Conservation (phyloP, 139 green algal species). For the Klebsormidium nitens region DNA sequence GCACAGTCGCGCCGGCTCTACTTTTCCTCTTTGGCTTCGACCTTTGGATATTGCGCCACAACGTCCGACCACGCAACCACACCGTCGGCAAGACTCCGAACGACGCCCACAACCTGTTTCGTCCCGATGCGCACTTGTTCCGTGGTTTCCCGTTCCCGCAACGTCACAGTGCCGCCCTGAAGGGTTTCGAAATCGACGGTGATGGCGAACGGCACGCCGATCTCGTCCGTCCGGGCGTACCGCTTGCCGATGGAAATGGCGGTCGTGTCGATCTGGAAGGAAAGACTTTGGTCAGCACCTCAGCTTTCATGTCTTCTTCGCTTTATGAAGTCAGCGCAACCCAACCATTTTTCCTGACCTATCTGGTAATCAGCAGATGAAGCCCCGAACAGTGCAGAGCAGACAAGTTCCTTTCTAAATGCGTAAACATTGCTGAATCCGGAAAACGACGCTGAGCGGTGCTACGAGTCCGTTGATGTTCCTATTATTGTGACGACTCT, state of each 20-base stretch:
- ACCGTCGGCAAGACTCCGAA: constrained; percentile 61
- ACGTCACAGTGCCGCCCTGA: constrained; percentile 75
- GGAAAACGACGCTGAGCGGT: too few species aligned
- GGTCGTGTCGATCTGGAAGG: constrained; percentile 90
- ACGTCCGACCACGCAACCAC: constrained; percentile 65
- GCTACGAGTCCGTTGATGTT: too few species aligned
- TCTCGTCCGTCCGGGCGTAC: constrained; percentile 90
- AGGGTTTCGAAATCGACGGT: constrained; percentile 86
- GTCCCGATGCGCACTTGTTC: constrained; percentile 71
- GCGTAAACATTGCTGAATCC: too few species aligned
- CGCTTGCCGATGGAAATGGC: constrained; percentile 82
- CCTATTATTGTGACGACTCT: too few species aligned
- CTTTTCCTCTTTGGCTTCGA: constrained; percentile 45
- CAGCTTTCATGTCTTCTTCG: too few species aligned
- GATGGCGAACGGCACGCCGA: constrained; percentile 91
- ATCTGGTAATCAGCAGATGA: too few species aligned
- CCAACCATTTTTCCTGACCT: too few species aligned
- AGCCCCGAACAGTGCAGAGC: too few species aligned
- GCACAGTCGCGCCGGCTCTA: too few species aligned
- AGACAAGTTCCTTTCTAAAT: too few species aligned
- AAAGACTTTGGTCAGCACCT: too few species aligned
- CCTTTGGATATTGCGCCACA: constrained; percentile 69
- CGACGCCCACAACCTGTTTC: constrained; percentile 61
- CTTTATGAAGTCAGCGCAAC: too few species aligned
- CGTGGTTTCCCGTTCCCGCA: constrained; percentile 89